Evolutionary conservation across 805 yeast genomes (phyloP).

Genomic region (Metschnikowia dekortorum): DNA sequence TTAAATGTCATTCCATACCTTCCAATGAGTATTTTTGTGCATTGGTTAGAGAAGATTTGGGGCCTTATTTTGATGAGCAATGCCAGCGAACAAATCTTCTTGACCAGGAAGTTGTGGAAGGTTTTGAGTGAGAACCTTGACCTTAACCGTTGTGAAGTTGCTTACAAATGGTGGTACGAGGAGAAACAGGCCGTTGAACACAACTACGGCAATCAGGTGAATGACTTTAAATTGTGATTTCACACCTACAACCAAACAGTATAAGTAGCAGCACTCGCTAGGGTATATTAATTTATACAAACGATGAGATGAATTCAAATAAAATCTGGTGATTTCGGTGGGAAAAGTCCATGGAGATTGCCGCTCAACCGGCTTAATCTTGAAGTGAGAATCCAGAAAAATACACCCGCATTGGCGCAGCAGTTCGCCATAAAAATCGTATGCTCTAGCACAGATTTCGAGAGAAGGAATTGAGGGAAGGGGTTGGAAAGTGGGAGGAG

Average conservation of each 20-base stretch:
- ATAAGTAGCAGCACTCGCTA: neutral
- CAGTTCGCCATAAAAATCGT: neutral
- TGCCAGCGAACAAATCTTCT: constrained; percentile 32
- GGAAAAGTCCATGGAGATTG: neutral
- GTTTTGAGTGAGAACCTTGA: constrained; percentile 55
- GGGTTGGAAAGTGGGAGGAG: neutral
- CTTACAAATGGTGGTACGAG: constrained; percentile 62
- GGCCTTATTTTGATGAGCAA: constrained; percentile 29
- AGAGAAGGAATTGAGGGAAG: too few species aligned
- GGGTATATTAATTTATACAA: constrained; percentile 1
- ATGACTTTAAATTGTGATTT: constrained; percentile 7
- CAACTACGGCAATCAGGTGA: constrained; percentile 4
- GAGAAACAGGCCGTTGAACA: constrained; percentile 9
- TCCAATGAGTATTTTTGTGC: constrained; percentile 36
- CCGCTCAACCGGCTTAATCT: neutral
- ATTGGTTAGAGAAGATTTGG: constrained; percentile 48
- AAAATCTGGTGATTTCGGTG: neutral
- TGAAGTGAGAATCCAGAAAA: neutral
- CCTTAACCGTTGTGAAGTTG: constrained; percentile 51
- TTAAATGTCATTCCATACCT: constrained; percentile 52
- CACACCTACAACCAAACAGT: neutral
- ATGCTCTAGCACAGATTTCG: neutral
- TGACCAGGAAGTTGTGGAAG: constrained; percentile 47
- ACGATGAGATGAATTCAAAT: neutral
- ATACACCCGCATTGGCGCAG: neutral